Evolutionary conservation across 2,329 filamentous ascomycete genomes (phyloP).

Genomic region (Neonectria coccinea): DNA sequence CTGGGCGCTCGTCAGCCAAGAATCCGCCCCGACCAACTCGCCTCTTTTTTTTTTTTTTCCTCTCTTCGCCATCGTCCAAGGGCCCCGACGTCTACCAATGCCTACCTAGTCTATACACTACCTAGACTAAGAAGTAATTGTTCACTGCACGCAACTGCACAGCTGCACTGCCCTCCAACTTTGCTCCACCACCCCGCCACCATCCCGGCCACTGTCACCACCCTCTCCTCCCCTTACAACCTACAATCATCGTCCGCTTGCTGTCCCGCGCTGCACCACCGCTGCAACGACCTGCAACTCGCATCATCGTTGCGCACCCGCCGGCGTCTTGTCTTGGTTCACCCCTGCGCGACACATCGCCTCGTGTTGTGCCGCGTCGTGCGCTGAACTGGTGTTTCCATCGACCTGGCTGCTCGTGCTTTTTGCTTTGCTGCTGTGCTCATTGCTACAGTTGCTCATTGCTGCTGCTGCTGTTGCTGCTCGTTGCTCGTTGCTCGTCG

Average conservation of each 20-base stretch:
- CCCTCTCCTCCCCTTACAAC: conserved; percentile 6
- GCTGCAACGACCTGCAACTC: conserved; percentile 31
- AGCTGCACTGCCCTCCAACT: conserved; percentile 23
- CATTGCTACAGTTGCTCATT: not conserved
- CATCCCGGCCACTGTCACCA: conserved; percentile 20
- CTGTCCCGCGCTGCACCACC: conserved; percentile 18
- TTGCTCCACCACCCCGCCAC: conserved; percentile 26
- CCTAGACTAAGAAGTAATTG: too few species aligned
- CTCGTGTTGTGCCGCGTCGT: conserved; percentile 38
- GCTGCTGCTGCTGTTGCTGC: too few species aligned
- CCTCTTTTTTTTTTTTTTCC: too few species aligned
- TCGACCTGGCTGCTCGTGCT: conserved; percentile 33
- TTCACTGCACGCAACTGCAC: not conserved
- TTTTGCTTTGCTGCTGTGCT: conserved; percentile 7
- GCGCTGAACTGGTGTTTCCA: conserved; percentile 26
- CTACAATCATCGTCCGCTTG: conserved; percentile 4
- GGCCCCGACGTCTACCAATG: not conserved
- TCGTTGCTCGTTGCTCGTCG: not conserved
- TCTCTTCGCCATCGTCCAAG: too few species aligned
- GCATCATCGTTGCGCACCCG: conserved; percentile 36
- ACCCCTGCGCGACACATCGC: conserved; percentile 38
- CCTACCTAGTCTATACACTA: not conserved
- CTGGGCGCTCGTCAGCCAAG: conserved; percentile 8
- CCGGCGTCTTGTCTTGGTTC: conserved; percentile 34
- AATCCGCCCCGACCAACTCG: not conserved